Conservation (phyloP, 495 filamentous ascomycete species). For the Clohesyomyces aquaticus region DNA sequence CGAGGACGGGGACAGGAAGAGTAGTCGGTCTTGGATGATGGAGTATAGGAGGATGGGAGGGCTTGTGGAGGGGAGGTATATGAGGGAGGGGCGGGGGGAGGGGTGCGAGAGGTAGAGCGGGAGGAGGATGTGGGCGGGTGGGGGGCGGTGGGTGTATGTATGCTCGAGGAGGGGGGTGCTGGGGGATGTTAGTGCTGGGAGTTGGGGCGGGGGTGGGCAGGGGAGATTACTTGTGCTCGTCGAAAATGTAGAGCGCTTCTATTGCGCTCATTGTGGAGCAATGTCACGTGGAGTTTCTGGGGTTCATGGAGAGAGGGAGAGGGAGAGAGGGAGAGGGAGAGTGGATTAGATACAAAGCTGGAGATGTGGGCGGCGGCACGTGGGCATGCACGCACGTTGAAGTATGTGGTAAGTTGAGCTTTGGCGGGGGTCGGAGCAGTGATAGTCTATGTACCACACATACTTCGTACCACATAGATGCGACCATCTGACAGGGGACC, state of each 20-base stretch:
- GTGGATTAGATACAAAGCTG: too few species aligned
- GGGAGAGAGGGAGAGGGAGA: too few species aligned
- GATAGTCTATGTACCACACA: constrained; percentile 6
- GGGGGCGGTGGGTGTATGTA: constrained; percentile 72
- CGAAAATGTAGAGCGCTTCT: constrained; percentile 94
- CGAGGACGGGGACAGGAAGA: constrained; percentile 82
- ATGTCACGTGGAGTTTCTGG: constrained; percentile 17
- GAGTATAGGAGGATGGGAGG: constrained; percentile 92
- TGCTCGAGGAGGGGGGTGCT: constrained; percentile 70
- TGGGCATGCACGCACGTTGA: constrained; percentile 6
- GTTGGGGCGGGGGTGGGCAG: not conserved
- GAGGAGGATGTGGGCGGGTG: constrained; percentile 73
- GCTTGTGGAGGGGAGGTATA: constrained; percentile 77
- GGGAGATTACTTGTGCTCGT: constrained; percentile 75
- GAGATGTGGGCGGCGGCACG: too few species aligned
- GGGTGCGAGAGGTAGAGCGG: constrained; percentile 87
- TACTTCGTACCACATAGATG: too few species aligned
- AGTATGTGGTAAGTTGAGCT: constrained; percentile 4
- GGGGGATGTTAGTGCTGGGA: constrained; percentile 46
- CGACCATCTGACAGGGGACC: constrained; percentile 15
- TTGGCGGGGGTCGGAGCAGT: constrained; percentile 26
- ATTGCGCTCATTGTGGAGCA: constrained; percentile 61
- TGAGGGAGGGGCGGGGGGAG: constrained; percentile 78
- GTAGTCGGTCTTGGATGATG: constrained; percentile 79
- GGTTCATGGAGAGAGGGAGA: too few species aligned